phyloP scores from a whole-genome alignment of 176 grass and related monocot genomes.

The Carex cristatella region DNA sequence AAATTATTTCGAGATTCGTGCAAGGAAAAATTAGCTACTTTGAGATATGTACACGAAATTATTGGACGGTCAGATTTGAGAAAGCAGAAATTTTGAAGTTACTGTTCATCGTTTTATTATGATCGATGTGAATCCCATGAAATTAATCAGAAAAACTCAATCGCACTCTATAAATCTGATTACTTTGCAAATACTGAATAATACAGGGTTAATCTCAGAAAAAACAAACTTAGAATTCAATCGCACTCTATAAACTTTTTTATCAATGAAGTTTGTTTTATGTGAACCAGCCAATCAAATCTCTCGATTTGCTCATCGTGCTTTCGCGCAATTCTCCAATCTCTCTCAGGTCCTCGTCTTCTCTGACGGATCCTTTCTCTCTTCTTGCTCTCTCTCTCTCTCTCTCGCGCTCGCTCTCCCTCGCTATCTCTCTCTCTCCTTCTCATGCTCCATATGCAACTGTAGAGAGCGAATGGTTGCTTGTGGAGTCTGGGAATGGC shows the following conservation, averaged over 20 bases:
- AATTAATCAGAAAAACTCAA: neutral
- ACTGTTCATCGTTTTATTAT: too few relatives aligned
- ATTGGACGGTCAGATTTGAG: too few relatives aligned
- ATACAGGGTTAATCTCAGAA: neutral
- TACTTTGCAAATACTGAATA: neutral
- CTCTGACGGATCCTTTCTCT: neutral
- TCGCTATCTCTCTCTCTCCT: neutral
- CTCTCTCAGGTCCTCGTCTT: neutral
- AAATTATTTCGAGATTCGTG: too few relatives aligned
- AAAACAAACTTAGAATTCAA: neutral
- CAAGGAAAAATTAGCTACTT: too few relatives aligned
- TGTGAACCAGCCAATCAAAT: neutral
- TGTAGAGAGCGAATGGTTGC: neutral
- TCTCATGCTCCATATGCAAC: neutral
- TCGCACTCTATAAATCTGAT: too few relatives aligned
- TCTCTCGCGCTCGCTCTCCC: neutral
- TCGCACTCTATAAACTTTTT: neutral
- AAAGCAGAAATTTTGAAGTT: too few relatives aligned
- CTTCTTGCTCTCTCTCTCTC: neutral
- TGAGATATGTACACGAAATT: too few relatives aligned
- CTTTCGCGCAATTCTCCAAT: neutral
- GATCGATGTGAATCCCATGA: neutral
- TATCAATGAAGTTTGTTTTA: neutral
- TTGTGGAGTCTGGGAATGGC: neutral
- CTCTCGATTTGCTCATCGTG: neutral